phyloP scores from a whole-genome alignment of 805 yeast genomes.

The Wickerhamiella slavikovae region DNA sequence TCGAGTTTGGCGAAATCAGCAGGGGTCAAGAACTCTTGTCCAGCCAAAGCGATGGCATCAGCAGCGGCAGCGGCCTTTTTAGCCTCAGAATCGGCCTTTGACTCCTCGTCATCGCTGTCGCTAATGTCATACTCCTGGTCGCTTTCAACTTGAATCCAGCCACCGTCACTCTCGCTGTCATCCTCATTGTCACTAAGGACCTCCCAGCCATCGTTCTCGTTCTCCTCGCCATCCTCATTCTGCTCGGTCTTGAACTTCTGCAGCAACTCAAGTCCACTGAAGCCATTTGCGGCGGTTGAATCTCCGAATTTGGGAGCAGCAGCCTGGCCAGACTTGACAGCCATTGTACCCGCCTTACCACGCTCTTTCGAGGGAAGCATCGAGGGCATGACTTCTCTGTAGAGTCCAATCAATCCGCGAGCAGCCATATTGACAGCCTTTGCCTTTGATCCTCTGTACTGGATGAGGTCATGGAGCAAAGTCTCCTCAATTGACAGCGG shows the following conservation, averaged over 20 bases:
- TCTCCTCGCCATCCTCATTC: constrained; percentile 35
- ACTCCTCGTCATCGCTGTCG: constrained; percentile 10
- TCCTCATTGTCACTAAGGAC: constrained; percentile 29
- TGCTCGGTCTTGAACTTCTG: constrained; percentile 62
- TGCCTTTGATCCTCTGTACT: constrained; percentile 80
- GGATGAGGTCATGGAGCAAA: constrained; percentile 71
- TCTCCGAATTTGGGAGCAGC: constrained; percentile 26
- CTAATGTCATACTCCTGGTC: constrained; percentile 25
- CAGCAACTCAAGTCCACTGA: constrained; percentile 80
- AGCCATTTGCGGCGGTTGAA: constrained; percentile 38
- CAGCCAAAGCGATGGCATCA: constrained; percentile 28
- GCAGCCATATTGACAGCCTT: constrained; percentile 94
- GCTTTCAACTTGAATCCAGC: constrained; percentile 73
- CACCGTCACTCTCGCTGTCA: constrained; percentile 25
- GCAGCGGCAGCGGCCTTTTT: constrained; percentile 12
- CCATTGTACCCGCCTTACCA: constrained; percentile 83
- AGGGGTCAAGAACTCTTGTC: constrained; percentile 76
- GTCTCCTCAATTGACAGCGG: constrained; percentile 86
- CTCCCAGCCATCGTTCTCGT: constrained; percentile 42
- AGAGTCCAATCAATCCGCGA: constrained; percentile 60
- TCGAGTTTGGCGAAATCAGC: constrained; percentile 94
- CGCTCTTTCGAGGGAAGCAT: constrained; percentile 80
- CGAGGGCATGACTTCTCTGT: constrained; percentile 91
- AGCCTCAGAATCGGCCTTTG: constrained; percentile 11
- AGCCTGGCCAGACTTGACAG: constrained; percentile 40